Evolutionary conservation across 208 protist genomes (phyloP).

Genomic region (Wallacemonas collosoma): DNA sequence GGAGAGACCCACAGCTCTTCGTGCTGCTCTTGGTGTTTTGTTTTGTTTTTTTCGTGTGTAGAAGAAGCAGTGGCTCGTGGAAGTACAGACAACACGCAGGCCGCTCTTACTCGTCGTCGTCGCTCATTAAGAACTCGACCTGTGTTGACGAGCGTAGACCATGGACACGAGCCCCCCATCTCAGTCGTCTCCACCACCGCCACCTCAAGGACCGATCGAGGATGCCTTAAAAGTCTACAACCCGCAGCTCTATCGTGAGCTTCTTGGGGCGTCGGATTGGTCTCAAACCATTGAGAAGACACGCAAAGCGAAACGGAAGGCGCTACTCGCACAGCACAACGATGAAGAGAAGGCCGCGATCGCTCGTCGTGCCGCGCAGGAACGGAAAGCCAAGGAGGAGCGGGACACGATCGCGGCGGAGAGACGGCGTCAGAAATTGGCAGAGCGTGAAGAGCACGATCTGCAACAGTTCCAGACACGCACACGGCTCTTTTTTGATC

Average conservation of each 20-base stretch:
- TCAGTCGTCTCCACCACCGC: background rate
- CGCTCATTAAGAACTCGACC: no score
- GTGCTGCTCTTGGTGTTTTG: background rate
- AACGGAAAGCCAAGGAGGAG: conserved; percentile 7
- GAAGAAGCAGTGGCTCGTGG: no score
- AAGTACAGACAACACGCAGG: no score
- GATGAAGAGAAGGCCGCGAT: conserved; percentile 24
- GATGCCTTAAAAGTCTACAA: conserved; percentile 36
- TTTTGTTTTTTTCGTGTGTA: background rate
- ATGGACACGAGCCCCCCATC: background rate
- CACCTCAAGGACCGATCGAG: conserved; percentile 6
- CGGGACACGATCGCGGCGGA: conserved; percentile 18
- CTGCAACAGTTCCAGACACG: conserved; percentile 18
- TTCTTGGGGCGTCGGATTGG: conserved; percentile 47
- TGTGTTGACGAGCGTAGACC: no score
- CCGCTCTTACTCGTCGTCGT: no score
- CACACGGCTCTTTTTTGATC: conserved; percentile 15
- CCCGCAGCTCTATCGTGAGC: conserved; percentile 31
- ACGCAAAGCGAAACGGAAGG: conserved; percentile 16
- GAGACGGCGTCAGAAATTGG: background rate
- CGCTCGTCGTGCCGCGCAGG: conserved; percentile 15
- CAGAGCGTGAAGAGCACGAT: conserved; percentile 19
- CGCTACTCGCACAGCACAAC: conserved; percentile 21
- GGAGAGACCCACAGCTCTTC: no score
- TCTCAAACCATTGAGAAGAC: conserved; percentile 20